A percentile compares a stretch with the other conserved stretches of the same genome.
Evolutionary conservation across 225 moss, liverwort and hornwort species (phyloP).

Genomic region (Neckera pumila): DNA sequence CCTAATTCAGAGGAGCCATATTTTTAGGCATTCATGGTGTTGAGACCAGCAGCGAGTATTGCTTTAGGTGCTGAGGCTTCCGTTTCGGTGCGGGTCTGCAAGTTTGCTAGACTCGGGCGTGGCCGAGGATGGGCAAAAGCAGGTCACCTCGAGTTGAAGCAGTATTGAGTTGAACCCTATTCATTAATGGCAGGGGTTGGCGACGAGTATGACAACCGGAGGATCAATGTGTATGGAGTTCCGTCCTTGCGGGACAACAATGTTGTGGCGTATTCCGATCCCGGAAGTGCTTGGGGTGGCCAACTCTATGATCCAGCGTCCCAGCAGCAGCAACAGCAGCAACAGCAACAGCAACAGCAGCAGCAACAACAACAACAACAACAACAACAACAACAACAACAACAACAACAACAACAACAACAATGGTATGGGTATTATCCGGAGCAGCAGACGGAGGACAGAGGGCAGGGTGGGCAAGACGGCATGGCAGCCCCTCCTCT

Average conservation of each 20-base stretch:
- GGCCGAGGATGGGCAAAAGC: constrained; percentile 23
- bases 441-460: constrained; percentile 60
- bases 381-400: constrained; percentile 30
- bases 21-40: not conserved
- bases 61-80: constrained; percentile 3
- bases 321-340: constrained; percentile 38
- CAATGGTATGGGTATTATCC: constrained; percentile 62
- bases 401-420: constrained; percentile 20
- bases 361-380: constrained; percentile 19
- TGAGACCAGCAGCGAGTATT: not conserved
- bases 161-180: constrained; percentile 44
- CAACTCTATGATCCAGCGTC: constrained; percentile 20
- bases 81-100: constrained; percentile 5
- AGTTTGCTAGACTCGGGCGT: constrained; percentile 6
- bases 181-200: constrained; percentile 51
- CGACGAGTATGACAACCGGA: constrained; percentile 63
- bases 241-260: constrained; percentile 31
- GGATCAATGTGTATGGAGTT: constrained; percentile 17
- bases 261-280: constrained; percentile 28
- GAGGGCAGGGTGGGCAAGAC: constrained; percentile 52
- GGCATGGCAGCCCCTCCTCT: constrained; percentile 57
- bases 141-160: constrained; percentile 14
- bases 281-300: constrained; percentile 38
- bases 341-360: too few relatives aligned
- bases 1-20: not conserved